Evolutionary conservation across 805 yeast genomes (phyloP).

Genomic region (Metahyphopichia silvanorum): DNA sequence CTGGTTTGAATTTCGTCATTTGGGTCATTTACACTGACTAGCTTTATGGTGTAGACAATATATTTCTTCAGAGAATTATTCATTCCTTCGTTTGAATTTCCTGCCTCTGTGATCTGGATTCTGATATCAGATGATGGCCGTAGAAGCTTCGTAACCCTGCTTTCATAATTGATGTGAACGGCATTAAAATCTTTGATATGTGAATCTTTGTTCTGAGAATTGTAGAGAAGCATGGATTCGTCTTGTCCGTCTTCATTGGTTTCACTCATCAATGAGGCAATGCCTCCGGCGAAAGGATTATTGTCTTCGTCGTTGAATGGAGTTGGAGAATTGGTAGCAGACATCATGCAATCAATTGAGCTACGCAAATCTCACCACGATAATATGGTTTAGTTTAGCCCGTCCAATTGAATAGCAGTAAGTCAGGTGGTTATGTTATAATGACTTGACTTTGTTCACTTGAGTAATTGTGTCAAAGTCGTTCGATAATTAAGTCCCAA

Average conservation of each 20-base stretch:
- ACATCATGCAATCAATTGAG: too few species aligned
- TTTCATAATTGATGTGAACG: constrained; percentile 30
- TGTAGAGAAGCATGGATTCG: constrained; percentile 29
- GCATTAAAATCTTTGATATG: too few species aligned
- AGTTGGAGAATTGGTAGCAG: too few species aligned
- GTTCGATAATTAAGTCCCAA: too few species aligned
- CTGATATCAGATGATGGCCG: constrained; percentile 23
- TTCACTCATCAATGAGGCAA: constrained; percentile 10
- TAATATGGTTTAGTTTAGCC: too few species aligned
- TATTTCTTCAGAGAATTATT: constrained; percentile 59
- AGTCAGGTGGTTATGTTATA: too few species aligned
- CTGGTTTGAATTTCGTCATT: constrained; percentile 60
- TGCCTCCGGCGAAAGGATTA: constrained; percentile 31
- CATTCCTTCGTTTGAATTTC: constrained; percentile 76
- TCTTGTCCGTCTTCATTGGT: constrained; percentile 16
- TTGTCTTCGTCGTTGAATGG: constrained; percentile 39
- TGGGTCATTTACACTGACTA: constrained; percentile 39
- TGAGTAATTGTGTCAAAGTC: too few species aligned
- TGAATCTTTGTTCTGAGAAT: constrained; percentile 11
- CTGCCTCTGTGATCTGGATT: constrained; percentile 69
- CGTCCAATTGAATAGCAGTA: too few species aligned
- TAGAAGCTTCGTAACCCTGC: constrained; percentile 34
- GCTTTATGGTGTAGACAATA: constrained; percentile 76
- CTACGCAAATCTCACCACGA: too few species aligned
- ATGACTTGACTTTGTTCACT: too few species aligned